A percentile compares a stretch with the other conserved stretches of the same genome.
These are phyloP conservation scores for Claviceps lovelessii DNA, from an alignment of 2,329 filamentous ascomycete genomes.

Conservation along the genomic window DNA sequence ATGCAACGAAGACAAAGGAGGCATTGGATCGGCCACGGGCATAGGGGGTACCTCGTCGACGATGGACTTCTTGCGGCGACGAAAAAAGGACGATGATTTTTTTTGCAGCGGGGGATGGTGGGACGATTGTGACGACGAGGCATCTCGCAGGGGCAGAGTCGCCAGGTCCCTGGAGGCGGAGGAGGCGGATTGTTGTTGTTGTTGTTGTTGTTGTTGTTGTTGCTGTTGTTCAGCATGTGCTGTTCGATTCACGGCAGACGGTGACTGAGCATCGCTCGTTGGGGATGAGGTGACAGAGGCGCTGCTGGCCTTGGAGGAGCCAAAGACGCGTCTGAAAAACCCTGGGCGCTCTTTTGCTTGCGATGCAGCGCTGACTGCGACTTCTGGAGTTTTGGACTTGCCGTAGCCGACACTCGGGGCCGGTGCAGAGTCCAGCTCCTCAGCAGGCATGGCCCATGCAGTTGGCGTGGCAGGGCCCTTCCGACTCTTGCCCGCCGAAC, in stretches of 20 bases:
- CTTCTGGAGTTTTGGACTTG: slow-evolving; percentile 42
- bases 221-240: slow-evolving; percentile 28
- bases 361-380: slow-evolving; percentile 26
- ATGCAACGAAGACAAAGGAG: slow-evolving; percentile 24
- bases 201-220: no score
- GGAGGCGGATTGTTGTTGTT: slow-evolving; percentile 15
- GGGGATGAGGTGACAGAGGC: neutral
- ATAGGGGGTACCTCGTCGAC: slow-evolving; percentile 54
- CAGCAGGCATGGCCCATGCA: slow-evolving; percentile 16
- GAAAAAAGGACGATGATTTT: slow-evolving; percentile 89
- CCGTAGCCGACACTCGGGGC: slow-evolving; percentile 45
- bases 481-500: slow-evolving; percentile 24
- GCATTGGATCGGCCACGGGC: slow-evolving; percentile 30
- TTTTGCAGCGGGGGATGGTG: slow-evolving; percentile 54
- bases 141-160: slow-evolving; percentile 36
- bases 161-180: slow-evolving; percentile 30
- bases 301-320: slow-evolving; percentile 44
- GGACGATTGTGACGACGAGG: slow-evolving; percentile 28
- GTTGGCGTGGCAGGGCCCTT: slow-evolving; percentile 9
- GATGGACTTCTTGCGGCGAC: slow-evolving; percentile 80
- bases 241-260: slow-evolving; percentile 19
- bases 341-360: slow-evolving; percentile 57
- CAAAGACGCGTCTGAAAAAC: slow-evolving; percentile 90
- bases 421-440: slow-evolving; percentile 39
- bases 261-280: slow-evolving; percentile 4